Evolutionary conservation across 1,284 basidiomycete genomes (phyloP), one percentile per base, ranked within the genome.

Genomic region (Austroboletus niveus): DNA sequence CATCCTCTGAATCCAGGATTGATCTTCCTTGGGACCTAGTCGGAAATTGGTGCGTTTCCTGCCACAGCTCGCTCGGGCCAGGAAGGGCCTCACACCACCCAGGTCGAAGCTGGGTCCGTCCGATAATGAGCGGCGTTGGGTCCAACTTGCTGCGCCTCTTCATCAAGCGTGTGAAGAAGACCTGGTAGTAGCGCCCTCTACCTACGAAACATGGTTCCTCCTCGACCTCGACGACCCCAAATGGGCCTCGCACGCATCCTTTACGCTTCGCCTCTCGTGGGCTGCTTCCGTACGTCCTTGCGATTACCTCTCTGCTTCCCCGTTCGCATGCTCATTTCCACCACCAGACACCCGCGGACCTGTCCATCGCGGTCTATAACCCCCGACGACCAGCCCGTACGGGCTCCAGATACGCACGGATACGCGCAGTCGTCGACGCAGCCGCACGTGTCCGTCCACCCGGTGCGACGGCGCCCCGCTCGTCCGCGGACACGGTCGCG

Each of bases 191-290:
- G 7, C 12, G 34, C 12, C 34, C 5, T 38, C 36, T 55, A 71
- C 72, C 5, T 73, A 84, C 58, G 81, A 83, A 54, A 57, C 77
- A 11, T 87, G 85, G 84, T 50, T 82, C 22, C 58, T 66, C 10
- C 72, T 87, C 8, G 76, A 82, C 62, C 63, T 84, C 15, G 78
- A 80, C 58, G 63, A 70, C 53, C 56, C 59, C 2, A 52, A 52
- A 5, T 86, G 84, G 82, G 57, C 54, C 9, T 52, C 58, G 1
- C 77, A 78, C 59, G 58, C 69, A 22, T 74, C 75, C 39, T 87
- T 82, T 60, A 85, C 84, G 1, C 67, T 87, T 31, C 72, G 84
- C 35, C 53, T 84, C 15, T 87, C 85, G 34, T 87, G 80, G 79
- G 76, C 83, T 29, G 85, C 84, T 48, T 83, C 75, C 14, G 85